These are phyloP conservation scores for Fraxinus latifolia DNA, from an alignment of 305 asterid species.

Conservation along the genomic window DNA sequence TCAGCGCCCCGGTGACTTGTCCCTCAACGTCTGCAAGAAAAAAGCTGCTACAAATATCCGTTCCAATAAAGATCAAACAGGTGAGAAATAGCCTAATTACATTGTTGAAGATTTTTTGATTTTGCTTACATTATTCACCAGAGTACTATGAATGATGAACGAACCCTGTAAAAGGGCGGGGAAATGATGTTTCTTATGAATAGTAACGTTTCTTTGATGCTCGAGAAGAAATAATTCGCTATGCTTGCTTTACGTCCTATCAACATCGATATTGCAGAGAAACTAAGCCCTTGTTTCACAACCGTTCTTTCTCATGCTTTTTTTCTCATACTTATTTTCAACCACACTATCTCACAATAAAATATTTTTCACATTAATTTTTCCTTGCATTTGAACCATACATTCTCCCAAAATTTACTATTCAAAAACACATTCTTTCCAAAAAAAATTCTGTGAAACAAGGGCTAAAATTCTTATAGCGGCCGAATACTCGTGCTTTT, in stretches of 20 bases:
- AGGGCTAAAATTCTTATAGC: not conserved
- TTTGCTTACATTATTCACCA: not conserved
- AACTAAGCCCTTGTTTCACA: not conserved
- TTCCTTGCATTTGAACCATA: not conserved
- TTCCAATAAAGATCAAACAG: conserved; percentile 87
- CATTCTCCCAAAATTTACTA: not conserved
- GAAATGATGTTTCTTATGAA: not conserved
- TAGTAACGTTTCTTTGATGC: not conserved
- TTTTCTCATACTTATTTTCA: not conserved
- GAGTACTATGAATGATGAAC: not conserved
- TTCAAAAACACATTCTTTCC: not conserved
- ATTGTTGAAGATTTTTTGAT: not conserved
- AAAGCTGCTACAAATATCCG: conserved; percentile 97
- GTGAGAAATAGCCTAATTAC: conserved; percentile 33
- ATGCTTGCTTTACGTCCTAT: not conserved
- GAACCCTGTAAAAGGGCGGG: not conserved
- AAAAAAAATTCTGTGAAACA: not conserved
- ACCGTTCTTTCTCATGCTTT: not conserved
- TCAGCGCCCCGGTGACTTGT: conserved; percentile 94
- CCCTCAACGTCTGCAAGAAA: conserved; percentile 93
- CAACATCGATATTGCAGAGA: not conserved
- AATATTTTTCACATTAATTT: not conserved
- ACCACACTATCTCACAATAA: not conserved
- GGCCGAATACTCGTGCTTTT: not conserved
- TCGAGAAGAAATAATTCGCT: not conserved